Conservation (phyloP, 108 stramenopile species). For the Conticribra weissflogii region DNA sequence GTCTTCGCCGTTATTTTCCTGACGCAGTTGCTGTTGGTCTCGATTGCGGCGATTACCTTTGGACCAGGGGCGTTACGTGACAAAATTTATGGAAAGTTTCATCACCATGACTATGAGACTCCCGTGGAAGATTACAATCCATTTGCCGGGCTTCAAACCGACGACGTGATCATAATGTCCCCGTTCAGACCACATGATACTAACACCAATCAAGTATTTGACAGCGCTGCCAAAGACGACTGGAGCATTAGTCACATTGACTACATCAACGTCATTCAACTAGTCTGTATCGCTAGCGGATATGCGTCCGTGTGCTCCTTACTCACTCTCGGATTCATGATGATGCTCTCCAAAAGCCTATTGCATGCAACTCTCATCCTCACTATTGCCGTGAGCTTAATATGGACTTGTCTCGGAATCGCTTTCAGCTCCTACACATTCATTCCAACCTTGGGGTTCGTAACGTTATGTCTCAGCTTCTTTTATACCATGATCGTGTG, state of each 20-base stretch:
- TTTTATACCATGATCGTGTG: conserved; percentile 50
- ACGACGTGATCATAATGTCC: conserved; percentile 31
- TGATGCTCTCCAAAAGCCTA: conserved; percentile 41
- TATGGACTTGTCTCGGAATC: conserved; percentile 33
- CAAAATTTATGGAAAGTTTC: conserved; percentile 10
- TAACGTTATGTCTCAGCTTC: conserved; percentile 25
- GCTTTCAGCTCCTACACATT: conserved; percentile 19
- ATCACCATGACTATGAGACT: not conserved
- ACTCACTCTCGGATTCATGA: conserved; percentile 45
- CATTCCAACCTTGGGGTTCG: conserved; percentile 16
- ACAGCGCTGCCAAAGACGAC: not conserved
- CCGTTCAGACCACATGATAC: not conserved
- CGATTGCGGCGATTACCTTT: conserved; percentile 29
- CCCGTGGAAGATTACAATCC: conserved; percentile 32
- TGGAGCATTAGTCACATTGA: conserved; percentile 38
- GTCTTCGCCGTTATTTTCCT: conserved; percentile 26
- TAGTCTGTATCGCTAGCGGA: conserved; percentile 38
- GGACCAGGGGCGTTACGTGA: conserved; percentile 31
- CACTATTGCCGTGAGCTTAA: conserved; percentile 20
- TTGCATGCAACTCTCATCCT: conserved; percentile 39
- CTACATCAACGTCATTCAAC: conserved; percentile 40
- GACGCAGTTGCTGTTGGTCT: conserved; percentile 24
- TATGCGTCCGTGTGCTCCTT: conserved; percentile 42
- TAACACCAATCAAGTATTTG: not conserved
- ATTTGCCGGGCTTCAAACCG: conserved; percentile 40